Percentiles rank a stretch among this genome's conserved stretches.
phyloP scores from a whole-genome alignment of 1,284 basidiomycete species.

The Irpex sp. region DNA sequence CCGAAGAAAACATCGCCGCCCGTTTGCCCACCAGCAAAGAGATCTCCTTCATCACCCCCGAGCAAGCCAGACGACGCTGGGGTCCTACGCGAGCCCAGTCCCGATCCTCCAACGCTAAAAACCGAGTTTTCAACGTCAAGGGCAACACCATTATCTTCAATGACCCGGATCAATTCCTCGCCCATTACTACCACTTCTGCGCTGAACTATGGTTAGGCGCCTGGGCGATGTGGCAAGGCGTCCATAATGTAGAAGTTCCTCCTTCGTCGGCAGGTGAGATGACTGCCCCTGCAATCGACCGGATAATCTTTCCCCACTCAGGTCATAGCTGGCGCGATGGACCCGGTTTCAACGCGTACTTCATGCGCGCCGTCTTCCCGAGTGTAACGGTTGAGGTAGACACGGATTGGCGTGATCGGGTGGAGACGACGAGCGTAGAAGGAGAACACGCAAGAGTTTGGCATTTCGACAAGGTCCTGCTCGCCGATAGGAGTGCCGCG shows the following conservation, averaged over 20 bases:
- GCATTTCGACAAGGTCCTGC: constrained; percentile 58
- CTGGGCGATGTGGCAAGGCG: constrained; percentile 69
- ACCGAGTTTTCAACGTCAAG: constrained; percentile 58
- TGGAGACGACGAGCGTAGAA: constrained; percentile 36
- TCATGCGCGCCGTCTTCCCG: constrained; percentile 75
- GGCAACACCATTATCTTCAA: constrained; percentile 72
- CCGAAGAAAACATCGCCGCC: constrained; percentile 57
- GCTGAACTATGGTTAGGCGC: constrained; percentile 73
- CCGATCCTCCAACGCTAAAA: constrained; percentile 28
- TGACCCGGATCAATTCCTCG: constrained; percentile 68
- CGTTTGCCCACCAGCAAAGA: constrained; percentile 63
- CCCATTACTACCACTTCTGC: constrained; percentile 82
- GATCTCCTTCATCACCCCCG: constrained; percentile 57
- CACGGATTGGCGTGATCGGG: constrained; percentile 68
- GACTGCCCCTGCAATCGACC: constrained; percentile 47
- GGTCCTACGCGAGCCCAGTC: constrained; percentile 29
- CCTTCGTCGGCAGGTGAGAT: constrained; percentile 16
- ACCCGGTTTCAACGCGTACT: constrained; percentile 71
- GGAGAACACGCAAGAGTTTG: constrained; percentile 40
- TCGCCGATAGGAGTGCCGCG: constrained; percentile 72
- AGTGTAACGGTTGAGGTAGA: constrained; percentile 64
- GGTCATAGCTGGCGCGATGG: constrained; percentile 67
- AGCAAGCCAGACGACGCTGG: constrained; percentile 63
- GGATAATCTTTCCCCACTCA: constrained; percentile 67
- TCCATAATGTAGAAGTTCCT: constrained; percentile 29